These are phyloP conservation scores for Areca catechu DNA, from an alignment of 176 grass and related monocot genomes.

Conservation along the genomic window DNA sequence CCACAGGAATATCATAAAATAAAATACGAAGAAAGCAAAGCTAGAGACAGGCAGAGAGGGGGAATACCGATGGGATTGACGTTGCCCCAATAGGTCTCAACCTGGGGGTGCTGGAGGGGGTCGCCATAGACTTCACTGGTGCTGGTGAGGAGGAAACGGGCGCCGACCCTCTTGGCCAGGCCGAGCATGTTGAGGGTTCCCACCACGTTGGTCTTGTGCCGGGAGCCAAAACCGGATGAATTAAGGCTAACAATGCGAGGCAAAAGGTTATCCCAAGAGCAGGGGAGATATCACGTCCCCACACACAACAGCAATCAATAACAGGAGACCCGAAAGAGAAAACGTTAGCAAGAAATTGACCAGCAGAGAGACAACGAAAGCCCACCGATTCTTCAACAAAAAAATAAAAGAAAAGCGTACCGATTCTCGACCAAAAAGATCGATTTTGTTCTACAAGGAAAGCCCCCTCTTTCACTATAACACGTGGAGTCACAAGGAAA, in stretches of 20 bases:
- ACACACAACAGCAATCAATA: not conserved
- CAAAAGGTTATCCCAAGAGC: not conserved
- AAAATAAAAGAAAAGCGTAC: no score
- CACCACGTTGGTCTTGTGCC: slow-evolving; percentile 18
- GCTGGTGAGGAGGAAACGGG: slow-evolving; percentile 17
- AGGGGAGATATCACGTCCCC: not conserved
- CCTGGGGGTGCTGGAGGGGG: slow-evolving; percentile 13
- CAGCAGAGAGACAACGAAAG: no score
- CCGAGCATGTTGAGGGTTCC: slow-evolving; percentile 18
- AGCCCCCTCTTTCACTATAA: no score
- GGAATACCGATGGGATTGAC: slow-evolving; percentile 13
- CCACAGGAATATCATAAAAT: no score
- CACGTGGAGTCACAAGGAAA: no score
- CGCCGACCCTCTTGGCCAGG: slow-evolving; percentile 14
- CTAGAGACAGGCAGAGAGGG: not conserved
- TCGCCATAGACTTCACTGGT: slow-evolving; percentile 16
- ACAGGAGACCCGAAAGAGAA: no score
- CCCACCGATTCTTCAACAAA: no score
- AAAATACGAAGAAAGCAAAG: not conserved
- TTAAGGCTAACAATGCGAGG: not conserved
- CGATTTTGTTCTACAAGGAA: no score
- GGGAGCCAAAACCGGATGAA: not conserved
- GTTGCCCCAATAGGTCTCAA: slow-evolving; percentile 18
- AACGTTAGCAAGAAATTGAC: no score
- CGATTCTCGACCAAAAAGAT: no score